phyloP scores from a whole-genome alignment of 2,329 filamentous ascomycete genomes.

The Botryotinia globosa region DNA sequence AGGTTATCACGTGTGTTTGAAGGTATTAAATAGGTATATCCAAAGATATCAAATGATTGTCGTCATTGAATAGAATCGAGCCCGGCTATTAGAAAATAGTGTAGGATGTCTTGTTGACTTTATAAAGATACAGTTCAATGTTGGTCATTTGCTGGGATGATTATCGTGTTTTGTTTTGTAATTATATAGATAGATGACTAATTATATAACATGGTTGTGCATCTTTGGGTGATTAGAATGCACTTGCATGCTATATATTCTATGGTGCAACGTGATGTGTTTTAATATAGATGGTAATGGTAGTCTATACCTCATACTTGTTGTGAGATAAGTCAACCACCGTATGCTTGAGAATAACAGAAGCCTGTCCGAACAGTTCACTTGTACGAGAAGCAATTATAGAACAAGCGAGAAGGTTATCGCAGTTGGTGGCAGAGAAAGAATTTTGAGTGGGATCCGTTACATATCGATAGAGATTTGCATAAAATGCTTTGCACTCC shows the following conservation, averaged over 20 bases:
- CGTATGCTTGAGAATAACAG: not conserved
- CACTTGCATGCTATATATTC: not conserved
- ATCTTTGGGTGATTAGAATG: not conserved
- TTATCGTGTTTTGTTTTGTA: accelerated
- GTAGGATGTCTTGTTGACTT: not conserved
- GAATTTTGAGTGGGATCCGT: not conserved
- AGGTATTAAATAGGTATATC: accelerated
- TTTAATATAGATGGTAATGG: not conserved
- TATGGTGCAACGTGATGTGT: not conserved
- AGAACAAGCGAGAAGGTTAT: not conserved
- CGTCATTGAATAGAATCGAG: not conserved
- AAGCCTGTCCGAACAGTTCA: not conserved
- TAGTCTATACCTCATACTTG: not conserved
- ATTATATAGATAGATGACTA: not conserved
- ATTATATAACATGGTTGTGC: not conserved
- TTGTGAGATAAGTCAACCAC: not conserved
- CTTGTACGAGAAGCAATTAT: not conserved
- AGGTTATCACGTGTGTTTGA: not conserved
- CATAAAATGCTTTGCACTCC: not conserved
- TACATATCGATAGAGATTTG: not conserved
- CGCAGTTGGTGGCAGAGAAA: not conserved
- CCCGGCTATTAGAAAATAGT: accelerated
- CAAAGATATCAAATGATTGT: not conserved
- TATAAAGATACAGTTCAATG: accelerated
- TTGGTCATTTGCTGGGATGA: accelerated